phyloP scores from a whole-genome alignment of 2,329 filamentous ascomycete species.

The Fusarium annulatum region DNA sequence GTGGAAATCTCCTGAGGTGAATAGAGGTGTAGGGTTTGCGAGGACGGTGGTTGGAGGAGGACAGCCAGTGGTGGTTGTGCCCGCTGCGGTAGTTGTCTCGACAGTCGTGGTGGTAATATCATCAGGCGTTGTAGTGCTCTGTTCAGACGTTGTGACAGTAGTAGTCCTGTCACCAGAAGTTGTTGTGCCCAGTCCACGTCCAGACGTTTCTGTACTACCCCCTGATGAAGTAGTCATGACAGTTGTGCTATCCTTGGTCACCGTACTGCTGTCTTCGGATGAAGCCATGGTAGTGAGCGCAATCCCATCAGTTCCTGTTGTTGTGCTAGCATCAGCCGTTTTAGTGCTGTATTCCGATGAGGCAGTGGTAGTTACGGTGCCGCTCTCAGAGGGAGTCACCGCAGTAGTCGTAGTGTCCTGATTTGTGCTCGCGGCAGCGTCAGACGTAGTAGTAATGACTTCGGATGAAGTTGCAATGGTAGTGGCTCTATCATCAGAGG shows the following conservation, averaged over 20 bases:
- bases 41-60: not conserved
- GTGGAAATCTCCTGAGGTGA: not conserved
- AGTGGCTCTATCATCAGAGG: fast-evolving
- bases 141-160: not conserved
- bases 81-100: not conserved
- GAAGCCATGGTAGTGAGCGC: fast-evolving
- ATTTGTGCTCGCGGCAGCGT: fast-evolving
- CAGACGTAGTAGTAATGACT: fast-evolving
- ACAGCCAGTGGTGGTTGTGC: not conserved
- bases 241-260: not conserved
- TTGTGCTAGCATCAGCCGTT: fast-evolving
- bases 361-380: fast-evolving
- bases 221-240: not conserved
- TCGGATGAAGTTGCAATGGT: fast-evolving
- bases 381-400: not conserved
- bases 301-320: fast-evolving
- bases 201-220: not conserved
- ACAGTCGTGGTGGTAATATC: fast-evolving
- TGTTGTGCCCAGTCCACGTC: not conserved
- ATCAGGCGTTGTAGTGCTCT: not conserved
- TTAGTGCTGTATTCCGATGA: not conserved
- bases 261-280: not conserved
- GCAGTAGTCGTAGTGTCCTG: not conserved
- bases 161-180: not conserved
- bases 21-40: not conserved